Evolutionary conservation across 2,329 filamentous ascomycete species (phyloP).

Genomic region (Calonectria pseudoreteaudii): DNA sequence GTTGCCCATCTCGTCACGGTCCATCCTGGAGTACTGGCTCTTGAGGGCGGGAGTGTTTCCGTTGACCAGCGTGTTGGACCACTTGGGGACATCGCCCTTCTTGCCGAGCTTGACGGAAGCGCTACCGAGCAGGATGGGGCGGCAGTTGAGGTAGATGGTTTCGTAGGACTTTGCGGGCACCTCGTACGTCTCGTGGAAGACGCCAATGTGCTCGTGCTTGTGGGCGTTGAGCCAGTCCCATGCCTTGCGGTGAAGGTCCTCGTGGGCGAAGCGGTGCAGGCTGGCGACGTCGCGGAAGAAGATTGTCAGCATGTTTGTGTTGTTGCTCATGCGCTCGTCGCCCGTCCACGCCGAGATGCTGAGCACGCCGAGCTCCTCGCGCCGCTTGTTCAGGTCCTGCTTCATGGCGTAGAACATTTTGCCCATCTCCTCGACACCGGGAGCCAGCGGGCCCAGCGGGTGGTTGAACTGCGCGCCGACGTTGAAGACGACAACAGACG

Average conservation of each 20-base stretch:
- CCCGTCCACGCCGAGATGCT: slow-evolving; percentile 55
- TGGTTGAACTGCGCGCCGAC: slow-evolving; percentile 59
- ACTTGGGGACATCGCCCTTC: slow-evolving; percentile 39
- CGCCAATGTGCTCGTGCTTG: slow-evolving; percentile 55
- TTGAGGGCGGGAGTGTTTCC: slow-evolving; percentile 47
- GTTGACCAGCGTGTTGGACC: slow-evolving; percentile 50
- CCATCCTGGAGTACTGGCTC: slow-evolving; percentile 50
- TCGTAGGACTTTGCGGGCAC: slow-evolving; percentile 60
- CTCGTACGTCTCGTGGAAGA: slow-evolving; percentile 67
- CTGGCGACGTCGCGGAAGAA: slow-evolving; percentile 64
- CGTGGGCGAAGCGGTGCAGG: slow-evolving; percentile 65
- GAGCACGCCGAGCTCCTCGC: slow-evolving; percentile 61
- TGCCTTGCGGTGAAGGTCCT: slow-evolving; percentile 57
- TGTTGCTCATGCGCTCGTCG: slow-evolving; percentile 52
- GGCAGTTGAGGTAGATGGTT: slow-evolving; percentile 61
- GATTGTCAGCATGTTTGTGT: slow-evolving; percentile 57
- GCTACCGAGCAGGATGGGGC: slow-evolving; percentile 51
- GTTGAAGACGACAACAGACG: slow-evolving; percentile 56
- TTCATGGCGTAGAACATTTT: slow-evolving; percentile 54
- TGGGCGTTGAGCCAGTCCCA: slow-evolving; percentile 63
- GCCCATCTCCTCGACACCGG: slow-evolving; percentile 55
- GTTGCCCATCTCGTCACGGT: slow-evolving; percentile 39
- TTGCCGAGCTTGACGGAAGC: slow-evolving; percentile 39
- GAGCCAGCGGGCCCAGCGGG: slow-evolving; percentile 61
- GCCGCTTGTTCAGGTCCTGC: slow-evolving; percentile 47